These are phyloP conservation scores for Chytriomyces confervae DNA, from an alignment of 192 early-diverging fungal genomes.

Conservation along the genomic window DNA sequence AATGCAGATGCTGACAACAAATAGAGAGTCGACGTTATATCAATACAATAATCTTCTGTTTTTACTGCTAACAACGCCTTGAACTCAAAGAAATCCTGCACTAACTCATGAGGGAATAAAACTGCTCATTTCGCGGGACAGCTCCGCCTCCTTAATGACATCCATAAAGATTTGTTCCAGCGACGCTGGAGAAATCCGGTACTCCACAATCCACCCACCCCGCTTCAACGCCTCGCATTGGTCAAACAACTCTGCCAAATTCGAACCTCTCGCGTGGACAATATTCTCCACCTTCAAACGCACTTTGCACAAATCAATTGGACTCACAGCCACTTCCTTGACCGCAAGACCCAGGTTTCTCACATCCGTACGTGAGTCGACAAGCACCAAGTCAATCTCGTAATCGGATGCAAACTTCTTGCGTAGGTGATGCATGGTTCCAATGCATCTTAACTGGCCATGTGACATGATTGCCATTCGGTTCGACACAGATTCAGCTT, in stretches of 20 bases:
- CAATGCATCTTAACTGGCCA: constrained; percentile 52
- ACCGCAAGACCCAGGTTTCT: constrained; percentile 26
- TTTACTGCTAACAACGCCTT: too few relatives aligned
- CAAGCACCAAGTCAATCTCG: constrained; percentile 45
- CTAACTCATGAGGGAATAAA: too few relatives aligned
- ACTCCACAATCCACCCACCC: constrained; percentile 1
- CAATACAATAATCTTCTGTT: too few relatives aligned
- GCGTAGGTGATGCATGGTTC: constrained; percentile 55
- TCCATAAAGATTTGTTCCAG: constrained; percentile 33
- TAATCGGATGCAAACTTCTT: constrained; percentile 57
- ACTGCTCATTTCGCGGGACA: too few relatives aligned
- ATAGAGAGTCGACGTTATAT: background rate
- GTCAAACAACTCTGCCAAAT: constrained; percentile 22
- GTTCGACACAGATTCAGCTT: constrained; percentile 34
- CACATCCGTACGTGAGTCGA: background rate
- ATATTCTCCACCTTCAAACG: background rate
- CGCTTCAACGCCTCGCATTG: constrained; percentile 6
- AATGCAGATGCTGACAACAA: background rate
- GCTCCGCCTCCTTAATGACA: constrained; percentile 10
- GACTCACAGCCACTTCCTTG: constrained; percentile 22
- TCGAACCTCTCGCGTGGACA: background rate
- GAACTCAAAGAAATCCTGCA: too few relatives aligned
- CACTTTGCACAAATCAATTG: constrained; percentile 10
- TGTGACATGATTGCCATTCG: constrained; percentile 49
- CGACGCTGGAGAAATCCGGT: constrained; percentile 15